A percentile compares a stretch with the other conserved stretches of the same genome.
Conservation (phyloP, 352 stramenopile genomes). For the Phytophthora multivora region DNA sequence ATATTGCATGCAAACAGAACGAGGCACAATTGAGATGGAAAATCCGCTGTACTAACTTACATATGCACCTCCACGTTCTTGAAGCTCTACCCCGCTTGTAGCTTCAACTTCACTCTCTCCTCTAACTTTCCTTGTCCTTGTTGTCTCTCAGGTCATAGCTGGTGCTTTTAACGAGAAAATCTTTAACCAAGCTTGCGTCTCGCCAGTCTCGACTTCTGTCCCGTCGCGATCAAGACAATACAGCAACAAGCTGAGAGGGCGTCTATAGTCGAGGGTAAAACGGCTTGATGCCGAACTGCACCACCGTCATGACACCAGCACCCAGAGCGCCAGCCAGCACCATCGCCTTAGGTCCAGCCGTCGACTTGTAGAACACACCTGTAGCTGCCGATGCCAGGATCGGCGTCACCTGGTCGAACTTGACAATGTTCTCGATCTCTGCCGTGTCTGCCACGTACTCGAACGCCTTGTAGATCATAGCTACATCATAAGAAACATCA, state of each 20-base stretch:
- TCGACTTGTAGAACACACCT: constrained; percentile 88
- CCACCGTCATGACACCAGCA: constrained; percentile 79
- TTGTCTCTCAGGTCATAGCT: neutral
- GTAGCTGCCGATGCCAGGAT: constrained; percentile 84
- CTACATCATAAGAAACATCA: constrained; percentile 32
- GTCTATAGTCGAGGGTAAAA: constrained; percentile 82
- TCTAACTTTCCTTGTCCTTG: constrained; percentile 18
- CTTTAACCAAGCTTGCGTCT: constrained; percentile 1
- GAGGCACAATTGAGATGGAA: constrained; percentile 8
- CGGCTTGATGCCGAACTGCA: constrained; percentile 87
- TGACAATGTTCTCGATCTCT: constrained; percentile 83
- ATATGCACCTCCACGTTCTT: constrained; percentile 32
- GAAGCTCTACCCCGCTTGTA: neutral
- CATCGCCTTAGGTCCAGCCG: constrained; percentile 83
- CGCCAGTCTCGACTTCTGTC: neutral
- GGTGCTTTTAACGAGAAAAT: neutral
- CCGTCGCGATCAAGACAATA: constrained; percentile 12
- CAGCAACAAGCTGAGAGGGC: constrained; percentile 18
- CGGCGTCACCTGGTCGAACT: constrained; percentile 84
- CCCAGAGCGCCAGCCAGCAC: constrained; percentile 80
- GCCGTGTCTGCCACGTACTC: constrained; percentile 80
- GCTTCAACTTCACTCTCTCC: constrained; percentile 11
- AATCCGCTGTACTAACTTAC: constrained; percentile 44
- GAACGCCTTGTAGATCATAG: constrained; percentile 89
- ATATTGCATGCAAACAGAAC: neutral